Percentiles rank a stretch among this genome's conserved stretches.
These are phyloP conservation scores for Tricholoma hemisulphureum DNA, from an alignment of 768 basidiomycete genomes.

Conservation along the genomic window DNA sequence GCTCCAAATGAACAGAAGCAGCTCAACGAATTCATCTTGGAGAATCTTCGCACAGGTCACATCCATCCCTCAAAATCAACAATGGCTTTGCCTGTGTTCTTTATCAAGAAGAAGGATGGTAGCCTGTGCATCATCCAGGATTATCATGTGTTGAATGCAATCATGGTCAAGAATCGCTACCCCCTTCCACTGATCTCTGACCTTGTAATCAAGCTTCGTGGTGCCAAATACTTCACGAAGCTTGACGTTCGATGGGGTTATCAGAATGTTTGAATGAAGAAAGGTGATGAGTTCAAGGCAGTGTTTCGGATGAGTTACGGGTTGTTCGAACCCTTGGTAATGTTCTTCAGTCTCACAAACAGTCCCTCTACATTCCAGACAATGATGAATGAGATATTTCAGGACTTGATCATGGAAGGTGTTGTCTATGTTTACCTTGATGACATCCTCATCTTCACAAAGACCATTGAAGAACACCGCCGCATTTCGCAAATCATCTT, in stretches of 20 bases:
- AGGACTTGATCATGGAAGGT: background rate
- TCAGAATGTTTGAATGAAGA: background rate
- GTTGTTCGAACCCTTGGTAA: conserved; percentile 31
- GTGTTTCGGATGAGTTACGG: conserved; percentile 35
- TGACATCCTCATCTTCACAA: background rate
- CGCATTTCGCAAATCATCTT: too few species aligned
- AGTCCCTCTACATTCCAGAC: background rate
- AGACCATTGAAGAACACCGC: too few species aligned
- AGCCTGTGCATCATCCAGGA: background rate
- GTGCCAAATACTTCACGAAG: conserved; percentile 28
- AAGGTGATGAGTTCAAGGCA: conserved; percentile 41
- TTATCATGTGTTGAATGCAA: background rate
- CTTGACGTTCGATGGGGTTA: conserved; percentile 29
- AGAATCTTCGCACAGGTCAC: background rate
- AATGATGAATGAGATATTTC: conserved; percentile 1
- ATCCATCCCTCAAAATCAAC: background rate
- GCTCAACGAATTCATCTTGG: background rate
- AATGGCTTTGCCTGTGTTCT: background rate
- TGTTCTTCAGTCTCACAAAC: conserved; percentile 26
- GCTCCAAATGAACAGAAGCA: background rate
- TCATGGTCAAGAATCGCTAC: background rate
- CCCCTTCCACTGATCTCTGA: too few species aligned
- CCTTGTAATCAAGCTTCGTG: conserved; percentile 3
- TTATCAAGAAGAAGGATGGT: background rate
- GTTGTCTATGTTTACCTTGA: background rate